Base-by-base conservation (phyloP, 164 flowering plant species). In the Vitis riparia region DNA sequence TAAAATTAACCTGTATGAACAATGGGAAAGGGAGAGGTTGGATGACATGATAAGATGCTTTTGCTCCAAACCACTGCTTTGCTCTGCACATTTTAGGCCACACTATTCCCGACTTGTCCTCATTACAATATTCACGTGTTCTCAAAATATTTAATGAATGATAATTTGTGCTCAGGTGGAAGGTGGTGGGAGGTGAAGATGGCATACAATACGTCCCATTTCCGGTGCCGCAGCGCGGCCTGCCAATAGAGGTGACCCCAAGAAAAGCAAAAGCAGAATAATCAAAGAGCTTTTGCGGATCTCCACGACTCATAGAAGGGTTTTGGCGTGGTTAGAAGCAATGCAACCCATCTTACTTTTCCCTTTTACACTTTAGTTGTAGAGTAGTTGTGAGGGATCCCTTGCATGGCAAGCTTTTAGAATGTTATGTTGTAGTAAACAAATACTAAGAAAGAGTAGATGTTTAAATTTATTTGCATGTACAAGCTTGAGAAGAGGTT, bases 121-220 rank as follows among this genome's bases (percentile, higher is more conserved):
- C 13, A 23, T 17, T 0, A 16, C 30, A 5, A 16, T 17, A 59
- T 17, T 16, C 12, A 17, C 17, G 17, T 13, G 16, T n/a, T 30
- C 9, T 55, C 17, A 12, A 19, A 47, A 57, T 1, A 48, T 37
- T n/a, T 37, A 27, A 11, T 51, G 15, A 14, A 49, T 68, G 2
- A 49, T 62, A 32, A 52, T 30, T 65, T 67, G 66, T 48, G 27
- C 67, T 32, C 86, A 94, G 96, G 82, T 94, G 98, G 96, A 73
- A 88, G 75, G 81, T 74, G 17, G 76, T 83, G 15, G 89, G 85
- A 16, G 84, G 76, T 0, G 82, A 82, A 1, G 89, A 88, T 59
- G 95, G 90, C 3, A 85, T 90, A 52, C 88, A 93, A 58, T 93
- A 89, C 62, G 86, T 83, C 4, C 98, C 98, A 15, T 93, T 93